Evolutionary conservation across 2,329 filamentous ascomycete species (phyloP).

Genomic region (Nakataea oryzae): DNA sequence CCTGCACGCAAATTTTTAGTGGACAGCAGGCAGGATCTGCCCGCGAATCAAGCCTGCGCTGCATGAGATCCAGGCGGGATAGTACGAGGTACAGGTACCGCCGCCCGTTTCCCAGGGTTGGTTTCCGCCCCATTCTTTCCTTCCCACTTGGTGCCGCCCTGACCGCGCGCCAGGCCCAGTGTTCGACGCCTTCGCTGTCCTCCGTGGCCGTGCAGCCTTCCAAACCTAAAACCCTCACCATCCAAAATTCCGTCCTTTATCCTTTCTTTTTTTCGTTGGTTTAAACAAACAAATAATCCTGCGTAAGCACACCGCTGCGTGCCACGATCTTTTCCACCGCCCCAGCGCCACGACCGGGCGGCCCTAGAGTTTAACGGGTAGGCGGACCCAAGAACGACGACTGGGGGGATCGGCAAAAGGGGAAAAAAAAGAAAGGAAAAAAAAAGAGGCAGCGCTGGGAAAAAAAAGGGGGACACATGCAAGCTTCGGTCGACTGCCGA

Average conservation of each 20-base stretch:
- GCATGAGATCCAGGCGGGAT: neutral
- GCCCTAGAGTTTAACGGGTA: neutral
- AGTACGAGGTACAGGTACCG: neutral
- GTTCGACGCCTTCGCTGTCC: neutral
- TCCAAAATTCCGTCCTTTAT: neutral
- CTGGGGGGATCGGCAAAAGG: too few species aligned
- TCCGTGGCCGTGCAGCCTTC: neutral
- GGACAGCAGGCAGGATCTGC: neutral
- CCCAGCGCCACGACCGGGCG: neutral
- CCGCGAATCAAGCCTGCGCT: too few species aligned
- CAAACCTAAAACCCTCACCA: neutral
- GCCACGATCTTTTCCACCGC: slow-evolving; percentile 1
- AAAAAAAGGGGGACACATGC: neutral
- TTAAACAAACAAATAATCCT: neutral
- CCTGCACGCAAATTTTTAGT: neutral
- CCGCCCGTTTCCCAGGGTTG: neutral
- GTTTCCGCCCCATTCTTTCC: neutral
- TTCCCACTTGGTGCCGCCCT: neutral
- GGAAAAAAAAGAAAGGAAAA: neutral
- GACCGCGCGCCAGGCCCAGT: too few species aligned
- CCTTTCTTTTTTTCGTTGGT: too few species aligned
- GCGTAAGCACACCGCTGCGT: neutral
- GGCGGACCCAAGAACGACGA: neutral
- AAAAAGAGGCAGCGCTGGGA: neutral
- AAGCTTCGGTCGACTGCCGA: neutral